Evolutionary conservation across 2,329 filamentous ascomycete species (phyloP).

Genomic region (Coniella lustricola): DNA sequence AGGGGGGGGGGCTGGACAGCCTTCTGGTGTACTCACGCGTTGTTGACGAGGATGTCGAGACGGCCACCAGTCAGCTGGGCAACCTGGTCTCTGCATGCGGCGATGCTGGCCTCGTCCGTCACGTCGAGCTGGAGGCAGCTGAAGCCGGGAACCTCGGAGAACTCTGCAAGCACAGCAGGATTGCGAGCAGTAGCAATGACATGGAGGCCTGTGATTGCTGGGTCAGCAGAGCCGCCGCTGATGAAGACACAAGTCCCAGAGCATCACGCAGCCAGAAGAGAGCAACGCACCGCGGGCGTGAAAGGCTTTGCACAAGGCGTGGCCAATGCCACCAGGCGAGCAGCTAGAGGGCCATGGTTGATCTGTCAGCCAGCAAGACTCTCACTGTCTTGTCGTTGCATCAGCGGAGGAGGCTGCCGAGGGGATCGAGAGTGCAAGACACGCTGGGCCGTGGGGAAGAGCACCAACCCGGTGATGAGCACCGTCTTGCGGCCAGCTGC

Average conservation of each 20-base stretch:
- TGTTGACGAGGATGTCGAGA: constrained; percentile 54
- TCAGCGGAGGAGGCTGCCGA: too few relatives aligned
- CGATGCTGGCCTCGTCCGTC: constrained; percentile 44
- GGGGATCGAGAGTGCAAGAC: neutral
- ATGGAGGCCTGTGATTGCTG: constrained; percentile 33
- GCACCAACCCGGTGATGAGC: constrained; percentile 42
- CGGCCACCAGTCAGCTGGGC: constrained; percentile 41
- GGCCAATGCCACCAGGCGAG: constrained; percentile 52
- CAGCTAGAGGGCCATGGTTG: constrained; percentile 34
- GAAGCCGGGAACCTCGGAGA: constrained; percentile 36
- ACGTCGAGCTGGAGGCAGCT: constrained; percentile 47
- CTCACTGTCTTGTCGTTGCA: too few relatives aligned
- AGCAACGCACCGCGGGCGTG: constrained; percentile 38
- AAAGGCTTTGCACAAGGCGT: constrained; percentile 47
- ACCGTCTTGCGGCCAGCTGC: constrained; percentile 33
- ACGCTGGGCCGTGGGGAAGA: neutral
- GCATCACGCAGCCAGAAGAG: too few relatives aligned
- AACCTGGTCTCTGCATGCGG: constrained; percentile 39
- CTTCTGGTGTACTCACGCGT: constrained; percentile 50
- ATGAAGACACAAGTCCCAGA: too few relatives aligned
- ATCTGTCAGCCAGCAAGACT: neutral
- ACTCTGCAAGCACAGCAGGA: constrained; percentile 37
- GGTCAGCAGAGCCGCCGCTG: neutral
- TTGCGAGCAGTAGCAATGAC: constrained; percentile 52
- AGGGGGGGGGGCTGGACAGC: neutral